Conservation (phyloP, 768 basidiomycete genomes). For the Trametes meyenii region DNA sequence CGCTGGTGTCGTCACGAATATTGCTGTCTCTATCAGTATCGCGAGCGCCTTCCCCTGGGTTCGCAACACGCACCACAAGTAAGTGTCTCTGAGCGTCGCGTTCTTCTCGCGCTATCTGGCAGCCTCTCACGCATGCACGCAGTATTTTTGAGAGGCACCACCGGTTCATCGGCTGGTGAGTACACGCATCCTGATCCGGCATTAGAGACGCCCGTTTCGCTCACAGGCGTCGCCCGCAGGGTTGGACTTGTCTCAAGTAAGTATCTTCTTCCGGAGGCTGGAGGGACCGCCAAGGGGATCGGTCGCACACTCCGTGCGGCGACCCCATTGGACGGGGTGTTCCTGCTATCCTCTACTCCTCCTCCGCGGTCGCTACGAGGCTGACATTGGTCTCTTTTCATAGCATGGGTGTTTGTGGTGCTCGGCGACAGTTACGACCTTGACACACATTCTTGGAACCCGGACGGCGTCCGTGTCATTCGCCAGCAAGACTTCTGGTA, state of each 20-base stretch:
- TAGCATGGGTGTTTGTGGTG: conserved; percentile 46
- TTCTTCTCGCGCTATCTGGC: not conserved
- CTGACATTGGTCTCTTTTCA: conserved; percentile 3
- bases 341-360: not conserved
- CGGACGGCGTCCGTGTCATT: conserved; percentile 36
- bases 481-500: conserved; percentile 49
- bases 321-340: not conserved
- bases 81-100: conserved; percentile 21
- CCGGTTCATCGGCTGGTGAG: conserved; percentile 47
- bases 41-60: conserved; percentile 47
- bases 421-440: conserved; percentile 43
- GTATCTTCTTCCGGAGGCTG: conserved; percentile 23
- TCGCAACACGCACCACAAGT: conserved; percentile 47
- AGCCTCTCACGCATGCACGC: conserved; percentile 20
- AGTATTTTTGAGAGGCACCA: conserved; percentile 48
- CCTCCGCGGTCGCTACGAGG: not conserved
- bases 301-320: conserved; percentile 15
- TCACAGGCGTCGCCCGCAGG: conserved; percentile 29
- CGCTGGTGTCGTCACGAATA: conserved; percentile 42
- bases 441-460: conserved; percentile 39
- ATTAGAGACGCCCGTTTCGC: conserved; percentile 20
- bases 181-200: conserved; percentile 21
- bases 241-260: conserved; percentile 36
- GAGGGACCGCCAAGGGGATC: conserved; percentile 3
- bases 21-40: conserved; percentile 42